Conservation (phyloP, 23 red algal genomes). For the Cyanidiococcus yangmingshanensis region DNA sequence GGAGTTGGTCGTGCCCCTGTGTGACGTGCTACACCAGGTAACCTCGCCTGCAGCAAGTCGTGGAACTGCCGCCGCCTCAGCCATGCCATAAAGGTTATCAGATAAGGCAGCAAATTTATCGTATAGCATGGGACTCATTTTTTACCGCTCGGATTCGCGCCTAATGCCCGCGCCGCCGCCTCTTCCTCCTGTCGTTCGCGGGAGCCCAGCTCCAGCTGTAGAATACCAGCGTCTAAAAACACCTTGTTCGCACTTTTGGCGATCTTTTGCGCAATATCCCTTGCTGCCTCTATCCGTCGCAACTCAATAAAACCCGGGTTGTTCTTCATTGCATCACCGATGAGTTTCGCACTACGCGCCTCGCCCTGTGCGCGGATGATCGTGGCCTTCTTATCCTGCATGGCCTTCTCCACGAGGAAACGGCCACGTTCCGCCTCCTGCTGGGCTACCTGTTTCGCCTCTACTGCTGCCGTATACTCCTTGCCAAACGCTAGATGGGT, state of each 20-base stretch:
- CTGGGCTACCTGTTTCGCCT: conserved; percentile 98
- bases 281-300: conserved; percentile 89
- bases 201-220: conserved; percentile 71
- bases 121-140: too few species aligned
- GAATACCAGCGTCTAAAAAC: conserved; percentile 63
- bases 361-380: conserved; percentile 92
- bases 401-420: conserved; percentile 85
- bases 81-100: too few species aligned
- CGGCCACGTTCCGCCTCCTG: conserved; percentile 91
- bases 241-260: conserved; percentile 47
- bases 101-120: too few species aligned
- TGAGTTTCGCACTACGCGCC: conserved; percentile 68
- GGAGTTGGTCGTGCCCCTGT: too few species aligned
- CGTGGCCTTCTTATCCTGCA: conserved; percentile 92
- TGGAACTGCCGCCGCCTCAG: too few species aligned
- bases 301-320: conserved; percentile 81
- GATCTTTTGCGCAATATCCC: conserved; percentile 50
- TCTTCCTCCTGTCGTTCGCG: conserved; percentile 7
- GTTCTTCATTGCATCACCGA: conserved; percentile 79
- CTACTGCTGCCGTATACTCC: conserved; percentile 86
- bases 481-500: conserved; percentile 96
- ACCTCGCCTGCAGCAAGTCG: too few species aligned
- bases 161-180: neutral
- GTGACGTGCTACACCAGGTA: too few species aligned
- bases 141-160: neutral